A percentile compares a stretch with the other conserved stretches of the same genome.
Evolutionary conservation across 2,329 filamentous ascomycete genomes (phyloP).

Genomic region (Orbilia javanica): DNA sequence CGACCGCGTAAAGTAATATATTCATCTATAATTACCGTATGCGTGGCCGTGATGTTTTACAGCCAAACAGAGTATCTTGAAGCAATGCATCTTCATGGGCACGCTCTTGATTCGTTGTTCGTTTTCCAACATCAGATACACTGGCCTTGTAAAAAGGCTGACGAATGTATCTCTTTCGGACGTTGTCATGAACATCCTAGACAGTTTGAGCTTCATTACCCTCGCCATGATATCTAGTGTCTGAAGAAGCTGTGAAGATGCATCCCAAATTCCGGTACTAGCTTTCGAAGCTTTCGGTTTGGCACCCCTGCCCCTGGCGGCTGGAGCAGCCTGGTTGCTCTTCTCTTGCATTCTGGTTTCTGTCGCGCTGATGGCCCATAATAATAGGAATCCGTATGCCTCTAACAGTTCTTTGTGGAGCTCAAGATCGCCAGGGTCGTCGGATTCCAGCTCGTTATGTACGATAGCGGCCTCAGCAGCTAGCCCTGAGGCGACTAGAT

Average conservation of each 20-base stretch:
- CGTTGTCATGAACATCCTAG: slow-evolving; percentile 93
- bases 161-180: slow-evolving; percentile 97
- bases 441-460: slow-evolving; percentile 86
- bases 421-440: slow-evolving; percentile 87
- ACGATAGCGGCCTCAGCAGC: slow-evolving; percentile 87
- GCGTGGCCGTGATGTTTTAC: slow-evolving; percentile 98
- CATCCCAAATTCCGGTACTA: slow-evolving; percentile 88
- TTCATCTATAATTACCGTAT: slow-evolving; percentile 75
- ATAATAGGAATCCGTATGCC: slow-evolving; percentile 91
- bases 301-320: slow-evolving; percentile 74
- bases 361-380: slow-evolving; percentile 95
- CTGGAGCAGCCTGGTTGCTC: slow-evolving; percentile 77
- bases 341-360: slow-evolving; percentile 95
- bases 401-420: slow-evolving; percentile 94
- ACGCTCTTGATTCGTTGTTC: slow-evolving; percentile 91
- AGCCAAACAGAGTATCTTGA: slow-evolving; percentile 95
- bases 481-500: slow-evolving; percentile 86
- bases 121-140: slow-evolving; percentile 93
- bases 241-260: slow-evolving; percentile 84
- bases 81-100: slow-evolving; percentile 92
- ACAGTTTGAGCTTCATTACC: slow-evolving; percentile 79
- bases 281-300: slow-evolving; percentile 77
- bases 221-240: slow-evolving; percentile 96
- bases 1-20: neutral
- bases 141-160: slow-evolving; percentile 87